phyloP scores from a whole-genome alignment of 306 rosid genomes.

The Sicyos edulis region DNA sequence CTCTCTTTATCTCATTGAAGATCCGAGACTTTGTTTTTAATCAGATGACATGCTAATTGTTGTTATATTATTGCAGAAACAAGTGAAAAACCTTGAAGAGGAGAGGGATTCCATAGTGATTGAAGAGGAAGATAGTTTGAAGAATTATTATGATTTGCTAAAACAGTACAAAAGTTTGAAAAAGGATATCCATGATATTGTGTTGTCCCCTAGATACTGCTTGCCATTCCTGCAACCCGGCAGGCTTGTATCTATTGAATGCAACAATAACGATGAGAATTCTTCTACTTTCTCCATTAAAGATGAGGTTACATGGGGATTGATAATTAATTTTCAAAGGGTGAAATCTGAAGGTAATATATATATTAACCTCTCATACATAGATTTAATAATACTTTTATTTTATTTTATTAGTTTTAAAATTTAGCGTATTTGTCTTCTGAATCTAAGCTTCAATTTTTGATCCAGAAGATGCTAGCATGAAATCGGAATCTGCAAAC shows the following conservation, averaged over 20 bases:
- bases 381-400: not conserved
- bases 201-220: conserved; percentile 72
- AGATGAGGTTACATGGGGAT: conserved; percentile 80
- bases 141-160: conserved; percentile 66
- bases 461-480: conserved; percentile 54
- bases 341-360: conserved; percentile 71
- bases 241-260: conserved; percentile 69
- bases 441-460: not conserved
- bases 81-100: conserved; percentile 61
- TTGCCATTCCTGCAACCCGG: conserved; percentile 86
- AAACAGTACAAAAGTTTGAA: conserved; percentile 68
- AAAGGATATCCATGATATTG: conserved; percentile 66
- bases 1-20: not conserved
- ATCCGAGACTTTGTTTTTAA: not conserved
- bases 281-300: conserved; percentile 39
- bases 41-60: not conserved
- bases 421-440: conserved; percentile 21
- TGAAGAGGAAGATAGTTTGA: conserved; percentile 85
- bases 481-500: conserved; percentile 73
- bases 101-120: conserved; percentile 85
- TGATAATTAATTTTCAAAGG: conserved; percentile 74
- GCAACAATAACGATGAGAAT: conserved; percentile 40
- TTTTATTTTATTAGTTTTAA: not conserved
- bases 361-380: conserved; percentile 11
- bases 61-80: conserved; percentile 53